Percentiles rank a stretch among this genome's conserved stretches.
Conservation (phyloP, 345 rosid genomes). For the Trapa incisa region DNA sequence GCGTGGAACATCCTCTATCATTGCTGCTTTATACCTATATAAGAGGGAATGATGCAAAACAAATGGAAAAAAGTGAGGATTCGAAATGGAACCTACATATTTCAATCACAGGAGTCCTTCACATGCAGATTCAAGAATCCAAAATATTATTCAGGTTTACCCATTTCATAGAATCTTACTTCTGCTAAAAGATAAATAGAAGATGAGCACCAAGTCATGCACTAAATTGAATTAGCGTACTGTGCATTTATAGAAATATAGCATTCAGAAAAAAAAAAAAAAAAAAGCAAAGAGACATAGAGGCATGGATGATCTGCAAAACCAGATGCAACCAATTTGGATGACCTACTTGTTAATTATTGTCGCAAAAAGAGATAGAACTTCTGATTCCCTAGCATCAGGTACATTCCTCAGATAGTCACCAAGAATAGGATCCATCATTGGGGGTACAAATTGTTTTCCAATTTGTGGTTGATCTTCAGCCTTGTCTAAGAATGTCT, state of each 20-base stretch:
- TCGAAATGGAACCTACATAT: background rate
- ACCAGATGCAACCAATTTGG: background rate
- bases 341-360: slow-evolving; percentile 83
- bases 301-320: background rate
- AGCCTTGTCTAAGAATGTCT: slow-evolving; percentile 99
- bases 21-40: slow-evolving; percentile 75
- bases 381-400: slow-evolving; percentile 99
- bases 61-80: background rate
- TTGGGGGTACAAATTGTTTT: slow-evolving; percentile 96
- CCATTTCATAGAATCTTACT: background rate
- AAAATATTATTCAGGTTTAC: background rate
- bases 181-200: background rate
- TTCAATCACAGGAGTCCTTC: background rate
- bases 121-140: background rate
- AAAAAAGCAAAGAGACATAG: slow-evolving; percentile 1
- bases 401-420: slow-evolving; percentile 97
- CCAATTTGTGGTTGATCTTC: slow-evolving; percentile 96
- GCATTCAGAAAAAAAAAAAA: background rate
- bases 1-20: slow-evolving; percentile 94
- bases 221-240: background rate
- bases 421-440: slow-evolving; percentile 97
- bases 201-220: background rate
- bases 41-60: background rate
- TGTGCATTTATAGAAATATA: background rate
- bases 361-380: slow-evolving; percentile 88